Evolutionary conservation across 2,329 filamentous ascomycete genomes (phyloP), one percentile per base, ranked within the genome.

Genomic region (Sclerotinia spermophila): DNA sequence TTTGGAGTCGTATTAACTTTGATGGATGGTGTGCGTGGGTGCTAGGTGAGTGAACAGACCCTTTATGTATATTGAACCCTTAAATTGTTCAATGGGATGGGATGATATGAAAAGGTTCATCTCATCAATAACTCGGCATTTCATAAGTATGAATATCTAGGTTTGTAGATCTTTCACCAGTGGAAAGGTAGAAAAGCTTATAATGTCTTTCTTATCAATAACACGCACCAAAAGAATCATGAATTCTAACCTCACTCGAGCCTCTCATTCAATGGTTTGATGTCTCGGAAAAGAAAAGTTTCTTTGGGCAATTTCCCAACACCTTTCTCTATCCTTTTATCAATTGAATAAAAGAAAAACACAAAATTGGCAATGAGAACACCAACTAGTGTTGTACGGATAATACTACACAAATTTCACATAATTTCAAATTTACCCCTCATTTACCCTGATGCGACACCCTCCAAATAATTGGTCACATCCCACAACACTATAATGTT

Each of bases 131-230:
- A 10, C 15, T 33, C 27, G 17, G n/a, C 24, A 15, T 7, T 62
- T 62, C 42, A 62, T n/a, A 45, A 62, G 60, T 21, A 33, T 62
- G 60, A 62, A 62, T 45, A 45, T 62, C 40, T 30, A 60, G 24
- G 38, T 60, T 62, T 45, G n/a, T 27, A 45, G 44, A 45, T 21
- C 40, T 21, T 21, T 45, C 27, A 35, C 59, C 40, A 62, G 40
- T 62, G 4, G n/a, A n/a, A n/a, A n/a, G n/a, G n/a, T n/a, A n/a
- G n/a, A n/a, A n/a, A 42, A 62, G 59, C 33, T 15, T 40, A 7
- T 15, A n/a, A 58, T 38, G 30, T 38, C 33, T 24, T 24, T 35
- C 30, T 24, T 35, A 38, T 58, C 19, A 33, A 35, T 24, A 58
- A 38, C 27, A 58, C 55, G 24, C 27, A n/a, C 11, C 48, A 17